Evolutionary conservation across 768 basidiomycete genomes (phyloP), one percentile per base, ranked within the genome.

Genomic region (Suillus brevipes): DNA sequence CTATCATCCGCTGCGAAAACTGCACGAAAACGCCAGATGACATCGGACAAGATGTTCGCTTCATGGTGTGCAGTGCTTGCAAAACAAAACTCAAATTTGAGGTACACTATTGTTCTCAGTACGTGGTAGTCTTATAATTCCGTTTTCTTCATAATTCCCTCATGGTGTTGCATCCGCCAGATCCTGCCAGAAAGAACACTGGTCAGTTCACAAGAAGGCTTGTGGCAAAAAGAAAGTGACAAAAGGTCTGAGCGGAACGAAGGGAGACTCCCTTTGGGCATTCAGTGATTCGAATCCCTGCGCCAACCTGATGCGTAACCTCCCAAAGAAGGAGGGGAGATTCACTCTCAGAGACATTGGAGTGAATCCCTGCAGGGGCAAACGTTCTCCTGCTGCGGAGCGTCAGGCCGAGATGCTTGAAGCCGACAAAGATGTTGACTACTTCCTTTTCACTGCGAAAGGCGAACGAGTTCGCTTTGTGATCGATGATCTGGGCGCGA

Each of bases 21-120:
- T 71, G 70, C 64, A 67, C 63, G 23, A 68, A 64, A 40, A 69
- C 36, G 34, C 64, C 65, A 31, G 65, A 62, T 23, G 70, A 71
- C 36, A 63, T 69, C 53, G 68, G 65, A 8, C 50, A 49, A 16
- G 50, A 60, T 52, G 34, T 38, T n/a, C 64, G 67, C 37, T 72
- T 69, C 59, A 71, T 69, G 70, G n/a, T 69, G 42, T 72, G 71
- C 64, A 66, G 71, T 18, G 36, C 43, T 34, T 71, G 70, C 62
- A 72, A 68, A 45, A 2, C 60, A 31, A 69, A 71, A 50, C 66
- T 69, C 13, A 38, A 65, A 10, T 69, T 72, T 38, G 25, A 36
- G 12, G 58, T 71, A 4, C 61, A 71, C 60, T 71, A 69, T 67
- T 72, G 71, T 62, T 71, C 71, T 23, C 63, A 53, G 70, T 53